phyloP scores from a whole-genome alignment of 768 basidiomycete genomes.

The Mycena maculata region DNA sequence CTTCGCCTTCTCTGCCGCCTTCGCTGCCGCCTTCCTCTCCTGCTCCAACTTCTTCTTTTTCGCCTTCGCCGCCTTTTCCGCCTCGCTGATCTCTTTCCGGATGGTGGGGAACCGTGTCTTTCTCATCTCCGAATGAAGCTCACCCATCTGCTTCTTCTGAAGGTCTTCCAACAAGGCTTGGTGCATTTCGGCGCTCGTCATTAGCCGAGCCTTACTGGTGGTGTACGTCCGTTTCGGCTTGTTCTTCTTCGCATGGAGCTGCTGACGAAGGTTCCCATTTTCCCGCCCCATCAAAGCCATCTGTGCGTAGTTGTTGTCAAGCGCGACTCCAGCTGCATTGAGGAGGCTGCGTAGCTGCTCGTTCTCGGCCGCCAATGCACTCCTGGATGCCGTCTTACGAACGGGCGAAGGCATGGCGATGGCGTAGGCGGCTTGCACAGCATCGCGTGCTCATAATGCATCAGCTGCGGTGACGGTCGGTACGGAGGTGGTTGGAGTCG shows the following conservation, averaged over 20 bases:
- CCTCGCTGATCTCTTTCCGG: slow-evolving; percentile 7
- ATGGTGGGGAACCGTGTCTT: not conserved
- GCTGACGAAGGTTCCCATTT: slow-evolving; percentile 11
- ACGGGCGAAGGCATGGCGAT: no score
- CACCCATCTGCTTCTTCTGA: not conserved
- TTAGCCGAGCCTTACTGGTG: no score
- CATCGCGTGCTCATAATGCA: no score
- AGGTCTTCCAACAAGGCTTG: no score
- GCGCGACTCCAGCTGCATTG: slow-evolving; percentile 6
- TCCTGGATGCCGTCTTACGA: slow-evolving; percentile 8
- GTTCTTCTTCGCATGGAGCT: slow-evolving; percentile 18
- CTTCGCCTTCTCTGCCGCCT: no score
- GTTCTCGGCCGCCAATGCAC: slow-evolving; percentile 15
- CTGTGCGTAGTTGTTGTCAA: slow-evolving; percentile 15
- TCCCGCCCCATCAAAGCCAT: slow-evolving; percentile 12
- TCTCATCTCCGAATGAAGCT: slow-evolving; percentile 4
- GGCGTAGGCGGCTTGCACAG: no score
- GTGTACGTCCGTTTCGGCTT: no score
- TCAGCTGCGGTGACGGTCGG: no score
- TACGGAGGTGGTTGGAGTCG: no score
- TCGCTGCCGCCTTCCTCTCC: no score
- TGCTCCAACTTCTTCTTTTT: no score
- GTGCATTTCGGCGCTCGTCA: no score
- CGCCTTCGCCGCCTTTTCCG: slow-evolving; percentile 2
- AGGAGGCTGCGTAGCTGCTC: slow-evolving; percentile 13